Evolutionary conservation across 169 alveolate species (phyloP).

Genomic region (Plasmodium relictum): DNA sequence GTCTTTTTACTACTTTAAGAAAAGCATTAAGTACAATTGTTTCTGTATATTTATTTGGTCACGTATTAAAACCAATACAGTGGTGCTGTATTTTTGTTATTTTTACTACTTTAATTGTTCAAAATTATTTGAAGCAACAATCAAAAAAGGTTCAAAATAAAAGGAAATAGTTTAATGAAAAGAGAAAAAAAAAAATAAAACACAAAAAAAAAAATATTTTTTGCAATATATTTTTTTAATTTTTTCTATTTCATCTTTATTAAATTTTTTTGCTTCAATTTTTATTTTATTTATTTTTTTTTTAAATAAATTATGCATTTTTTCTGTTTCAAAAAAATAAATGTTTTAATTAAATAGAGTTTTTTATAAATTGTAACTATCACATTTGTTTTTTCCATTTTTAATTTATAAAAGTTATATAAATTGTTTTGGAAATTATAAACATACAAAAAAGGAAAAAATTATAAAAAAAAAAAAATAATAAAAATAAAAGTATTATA

Average conservation of each 20-base stretch:
- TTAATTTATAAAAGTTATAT: constrained; percentile 18
- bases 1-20: constrained; percentile 91
- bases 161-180: neutral
- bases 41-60: constrained; percentile 90
- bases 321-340: neutral
- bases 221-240: neutral
- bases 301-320: neutral
- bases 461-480: neutral
- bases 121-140: constrained; percentile 81
- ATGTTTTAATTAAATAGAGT: neutral
- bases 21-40: constrained; percentile 91
- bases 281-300: constrained; percentile 2
- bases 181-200: neutral
- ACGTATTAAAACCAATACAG: constrained; percentile 86
- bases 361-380: constrained; percentile 1
- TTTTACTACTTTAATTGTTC: constrained; percentile 86
- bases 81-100: constrained; percentile 89
- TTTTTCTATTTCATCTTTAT: neutral
- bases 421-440: constrained; percentile 31
- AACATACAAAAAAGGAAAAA: constrained; percentile 57
- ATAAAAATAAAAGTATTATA: neutral
- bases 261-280: neutral
- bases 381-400: constrained; percentile 40
- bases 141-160: constrained; percentile 40
- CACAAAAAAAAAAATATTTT: neutral